These are phyloP conservation scores for Trichocladium uniseriatum DNA, from an alignment of 495 filamentous ascomycete genomes.

Conservation along the genomic window DNA sequence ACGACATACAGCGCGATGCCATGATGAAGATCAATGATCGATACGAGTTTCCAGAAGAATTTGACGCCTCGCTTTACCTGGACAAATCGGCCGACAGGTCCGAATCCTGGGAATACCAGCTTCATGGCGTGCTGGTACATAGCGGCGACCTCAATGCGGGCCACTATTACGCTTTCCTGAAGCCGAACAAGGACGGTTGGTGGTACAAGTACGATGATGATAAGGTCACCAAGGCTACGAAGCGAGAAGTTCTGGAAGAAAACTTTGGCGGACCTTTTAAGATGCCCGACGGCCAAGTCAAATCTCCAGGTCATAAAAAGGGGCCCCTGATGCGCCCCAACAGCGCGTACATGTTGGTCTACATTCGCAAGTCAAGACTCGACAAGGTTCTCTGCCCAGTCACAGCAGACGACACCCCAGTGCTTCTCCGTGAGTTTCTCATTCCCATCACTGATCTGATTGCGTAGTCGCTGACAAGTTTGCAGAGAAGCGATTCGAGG, in stretches of 20 bases:
- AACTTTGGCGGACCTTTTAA: slow-evolving; percentile 89
- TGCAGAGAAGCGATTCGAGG: slow-evolving; percentile 58
- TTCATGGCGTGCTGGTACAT: slow-evolving; percentile 94
- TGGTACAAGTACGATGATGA: slow-evolving; percentile 99
- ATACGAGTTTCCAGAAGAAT: slow-evolving; percentile 91
- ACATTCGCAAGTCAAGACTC: slow-evolving; percentile 75
- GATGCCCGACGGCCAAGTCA: slow-evolving; percentile 39
- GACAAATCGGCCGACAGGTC: slow-evolving; percentile 78
- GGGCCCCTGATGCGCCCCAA: slow-evolving; percentile 45
- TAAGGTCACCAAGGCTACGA: slow-evolving; percentile 83
- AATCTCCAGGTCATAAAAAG: slow-evolving; percentile 33
- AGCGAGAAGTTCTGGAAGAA: slow-evolving; percentile 86
- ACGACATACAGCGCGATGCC: slow-evolving; percentile 86
- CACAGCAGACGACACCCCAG: slow-evolving; percentile 63
- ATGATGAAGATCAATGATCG: slow-evolving; percentile 99
- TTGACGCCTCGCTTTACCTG: slow-evolving; percentile 83
- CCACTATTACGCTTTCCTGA: slow-evolving; percentile 98
- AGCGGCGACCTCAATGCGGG: slow-evolving; percentile 94
- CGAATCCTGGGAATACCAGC: slow-evolving; percentile 80
- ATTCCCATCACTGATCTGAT: neutral
- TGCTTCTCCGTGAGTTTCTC: slow-evolving; percentile 60
- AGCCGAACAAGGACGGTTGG: slow-evolving; percentile 79
- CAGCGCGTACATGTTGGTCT: slow-evolving; percentile 96
- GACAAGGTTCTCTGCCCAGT: slow-evolving; percentile 73
- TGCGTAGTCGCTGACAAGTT: slow-evolving; percentile 23